phyloP scores from a whole-genome alignment of 2,329 filamentous ascomycete genomes.

The Anthostomella pinea region DNA sequence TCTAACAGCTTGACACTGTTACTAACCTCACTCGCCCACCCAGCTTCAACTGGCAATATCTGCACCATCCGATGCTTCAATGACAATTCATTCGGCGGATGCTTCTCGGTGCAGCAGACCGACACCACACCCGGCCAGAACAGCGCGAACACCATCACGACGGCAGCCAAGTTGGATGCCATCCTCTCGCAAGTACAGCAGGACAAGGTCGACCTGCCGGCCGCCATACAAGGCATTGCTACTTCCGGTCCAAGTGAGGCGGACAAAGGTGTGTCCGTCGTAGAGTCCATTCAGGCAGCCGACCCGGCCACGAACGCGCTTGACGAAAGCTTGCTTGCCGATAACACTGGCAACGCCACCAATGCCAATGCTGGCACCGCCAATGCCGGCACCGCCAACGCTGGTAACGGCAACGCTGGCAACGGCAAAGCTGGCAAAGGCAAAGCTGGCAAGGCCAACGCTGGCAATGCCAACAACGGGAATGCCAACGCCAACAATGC shows the following conservation, averaged over 20 bases:
- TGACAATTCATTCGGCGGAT: conserved; percentile 36
- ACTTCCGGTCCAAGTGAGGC: conserved; percentile 27
- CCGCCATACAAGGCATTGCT: conserved; percentile 38
- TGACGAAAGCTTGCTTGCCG: no score
- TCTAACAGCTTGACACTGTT: neutral
- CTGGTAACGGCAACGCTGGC: no score
- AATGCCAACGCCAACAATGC: no score
- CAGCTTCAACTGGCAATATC: conserved; percentile 40
- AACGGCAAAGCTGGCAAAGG: no score
- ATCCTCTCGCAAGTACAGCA: conserved; percentile 39
- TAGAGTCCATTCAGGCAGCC: conserved; percentile 6
- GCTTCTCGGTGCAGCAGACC: conserved; percentile 41
- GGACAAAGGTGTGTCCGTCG: conserved; percentile 30
- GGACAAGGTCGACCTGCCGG: conserved; percentile 40
- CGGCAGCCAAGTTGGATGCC: conserved; percentile 36
- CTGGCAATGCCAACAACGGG: no score
- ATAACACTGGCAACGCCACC: no score
- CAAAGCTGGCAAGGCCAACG: no score
- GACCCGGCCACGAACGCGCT: conserved; percentile 7
- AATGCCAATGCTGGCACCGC: no score
- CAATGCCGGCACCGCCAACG: no score
- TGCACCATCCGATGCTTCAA: conserved; percentile 42
- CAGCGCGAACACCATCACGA: conserved; percentile 33
- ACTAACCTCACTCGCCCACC: conserved; percentile 2
- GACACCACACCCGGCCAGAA: conserved; percentile 32